A percentile compares a stretch with the other conserved stretches of the same genome.
Evolutionary conservation across 192 early-diverging fungal species (phyloP).

Genomic region (Phlyctochytrium arcticum): DNA sequence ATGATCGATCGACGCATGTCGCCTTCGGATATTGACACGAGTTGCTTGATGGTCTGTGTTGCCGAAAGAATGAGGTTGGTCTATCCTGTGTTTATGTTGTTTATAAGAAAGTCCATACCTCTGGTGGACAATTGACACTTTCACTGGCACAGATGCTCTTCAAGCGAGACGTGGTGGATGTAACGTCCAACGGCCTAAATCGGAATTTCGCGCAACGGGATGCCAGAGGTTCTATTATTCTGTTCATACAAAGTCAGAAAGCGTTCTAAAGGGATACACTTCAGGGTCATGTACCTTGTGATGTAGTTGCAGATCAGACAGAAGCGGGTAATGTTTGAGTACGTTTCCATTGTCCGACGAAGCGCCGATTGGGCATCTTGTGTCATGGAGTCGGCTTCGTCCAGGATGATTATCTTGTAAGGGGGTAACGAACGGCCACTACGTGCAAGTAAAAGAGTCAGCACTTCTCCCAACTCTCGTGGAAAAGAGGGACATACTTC

Average conservation of each 20-base stretch:
- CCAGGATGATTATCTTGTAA: slow-evolving; percentile 94
- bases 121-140: slow-evolving; percentile 49
- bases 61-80: neutral
- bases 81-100: neutral
- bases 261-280: neutral
- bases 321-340: slow-evolving; percentile 88
- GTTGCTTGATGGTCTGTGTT: slow-evolving; percentile 51
- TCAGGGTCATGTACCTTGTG: slow-evolving; percentile 42
- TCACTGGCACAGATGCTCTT: slow-evolving; percentile 65
- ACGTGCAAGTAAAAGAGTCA: neutral
- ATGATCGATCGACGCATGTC: slow-evolving; percentile 92
- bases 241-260: slow-evolving; percentile 1
- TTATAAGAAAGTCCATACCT: slow-evolving; percentile 37
- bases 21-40: slow-evolving; percentile 76
- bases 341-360: slow-evolving; percentile 91
- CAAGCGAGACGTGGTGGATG: slow-evolving; percentile 58
- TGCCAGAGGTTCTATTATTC: slow-evolving; percentile 91
- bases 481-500: slow-evolving; percentile 7
- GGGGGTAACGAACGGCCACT: slow-evolving; percentile 64
- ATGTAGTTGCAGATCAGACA: slow-evolving; percentile 94
- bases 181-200: slow-evolving; percentile 75
- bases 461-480: neutral
- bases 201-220: slow-evolving; percentile 95
- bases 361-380: slow-evolving; percentile 89
- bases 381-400: slow-evolving; percentile 98